phyloP scores from a whole-genome alignment of 2,329 filamentous ascomycete genomes.

The Calonectria ilicicola region DNA sequence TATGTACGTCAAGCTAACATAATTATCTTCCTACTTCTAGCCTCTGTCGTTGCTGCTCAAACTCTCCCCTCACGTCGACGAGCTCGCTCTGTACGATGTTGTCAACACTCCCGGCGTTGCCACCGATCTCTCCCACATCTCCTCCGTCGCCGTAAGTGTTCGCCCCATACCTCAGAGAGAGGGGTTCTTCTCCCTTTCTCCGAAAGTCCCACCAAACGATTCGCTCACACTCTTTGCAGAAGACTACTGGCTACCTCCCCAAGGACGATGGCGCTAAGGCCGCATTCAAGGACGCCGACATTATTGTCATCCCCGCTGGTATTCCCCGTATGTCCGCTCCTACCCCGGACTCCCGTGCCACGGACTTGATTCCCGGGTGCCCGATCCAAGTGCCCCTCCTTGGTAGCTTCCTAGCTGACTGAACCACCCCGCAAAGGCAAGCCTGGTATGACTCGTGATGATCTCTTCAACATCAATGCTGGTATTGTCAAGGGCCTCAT shows the following conservation, averaged over 20 bases:
- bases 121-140: conserved; percentile 97
- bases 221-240: conserved; percentile 64
- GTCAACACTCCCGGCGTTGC: conserved; percentile 98
- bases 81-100: conserved; percentile 98
- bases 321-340: conserved; percentile 83
- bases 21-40: conserved; percentile 58
- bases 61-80: conserved; percentile 86
- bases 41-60: conserved; percentile 97
- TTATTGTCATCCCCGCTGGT: conserved; percentile 96
- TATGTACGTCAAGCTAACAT: conserved; percentile 33
- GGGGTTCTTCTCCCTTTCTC: conserved; percentile 33
- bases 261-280: conserved; percentile 86
- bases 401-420: conserved; percentile 31
- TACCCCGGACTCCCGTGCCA: conserved; percentile 31
- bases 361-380: conserved; percentile 31
- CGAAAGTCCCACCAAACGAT: conserved; percentile 31
- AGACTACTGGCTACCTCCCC: conserved; percentile 89
- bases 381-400: conserved; percentile 33
- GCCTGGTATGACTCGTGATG: conserved; percentile 99
- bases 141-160: conserved; percentile 78
- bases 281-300: conserved; percentile 92
- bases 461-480: conserved; percentile 99
- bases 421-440: conserved; percentile 73
- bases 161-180: conserved; percentile 29
- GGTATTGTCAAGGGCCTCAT: conserved; percentile 96